These are phyloP conservation scores for Penicillium sp. DNA, from an alignment of 2,329 filamentous ascomycete genomes.

Conservation along the genomic window DNA sequence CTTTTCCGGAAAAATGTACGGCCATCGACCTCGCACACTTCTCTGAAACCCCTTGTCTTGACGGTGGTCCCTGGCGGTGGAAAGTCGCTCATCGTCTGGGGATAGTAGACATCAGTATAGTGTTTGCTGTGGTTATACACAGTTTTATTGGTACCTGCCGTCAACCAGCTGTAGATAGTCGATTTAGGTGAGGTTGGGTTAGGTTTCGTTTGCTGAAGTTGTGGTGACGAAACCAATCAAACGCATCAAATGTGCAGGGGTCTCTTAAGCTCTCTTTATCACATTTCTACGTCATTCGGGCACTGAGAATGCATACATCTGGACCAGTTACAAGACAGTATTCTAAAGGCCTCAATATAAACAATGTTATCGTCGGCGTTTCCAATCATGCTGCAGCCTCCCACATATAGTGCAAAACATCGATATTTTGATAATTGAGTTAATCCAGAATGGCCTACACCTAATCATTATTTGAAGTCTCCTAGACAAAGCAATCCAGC, in stretches of 20 bases:
- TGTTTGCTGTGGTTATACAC: neutral
- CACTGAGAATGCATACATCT: too few species aligned
- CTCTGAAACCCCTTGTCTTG: constrained; percentile 17
- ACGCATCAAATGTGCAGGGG: neutral
- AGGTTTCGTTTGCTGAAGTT: neutral
- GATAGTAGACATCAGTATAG: neutral
- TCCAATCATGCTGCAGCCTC: neutral
- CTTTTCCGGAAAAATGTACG: constrained; percentile 14
- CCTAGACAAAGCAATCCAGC: neutral
- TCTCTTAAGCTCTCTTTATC: neutral
- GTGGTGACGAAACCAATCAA: neutral
- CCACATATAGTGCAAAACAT: neutral
- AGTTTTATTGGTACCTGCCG: neutral
- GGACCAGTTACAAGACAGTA: neutral
- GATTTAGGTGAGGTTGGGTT: neutral
- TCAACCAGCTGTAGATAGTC: neutral
- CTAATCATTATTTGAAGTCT: too few species aligned
- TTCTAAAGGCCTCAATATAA: neutral
- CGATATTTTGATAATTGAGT: neutral
- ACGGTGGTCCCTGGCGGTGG: constrained; percentile 1
- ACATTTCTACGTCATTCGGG: constrained; percentile 3
- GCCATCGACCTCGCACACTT: constrained; percentile 21
- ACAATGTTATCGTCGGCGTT: too few species aligned
- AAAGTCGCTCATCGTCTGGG: constrained; percentile 3
- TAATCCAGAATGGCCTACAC: neutral